Evolutionary conservation across 345 rosid genomes (phyloP).

Genomic region (Euphorbia peplus): DNA sequence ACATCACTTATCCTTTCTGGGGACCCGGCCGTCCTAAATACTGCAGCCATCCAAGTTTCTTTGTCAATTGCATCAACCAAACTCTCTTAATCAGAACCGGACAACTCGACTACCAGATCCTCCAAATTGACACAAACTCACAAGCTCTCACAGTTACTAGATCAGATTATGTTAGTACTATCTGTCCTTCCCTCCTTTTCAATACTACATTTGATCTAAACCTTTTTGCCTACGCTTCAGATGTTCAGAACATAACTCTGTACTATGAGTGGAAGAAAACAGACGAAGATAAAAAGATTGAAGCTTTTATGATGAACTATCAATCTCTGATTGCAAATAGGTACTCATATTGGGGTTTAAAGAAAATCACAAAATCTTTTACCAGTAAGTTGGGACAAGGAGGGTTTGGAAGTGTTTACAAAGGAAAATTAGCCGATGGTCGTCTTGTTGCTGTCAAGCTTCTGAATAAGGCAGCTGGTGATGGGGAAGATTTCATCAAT

Average conservation of each 20-base stretch:
- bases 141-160: slow-evolving; percentile 21
- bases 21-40: slow-evolving; percentile 13
- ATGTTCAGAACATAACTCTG: slow-evolving; percentile 8
- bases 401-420: slow-evolving; percentile 36
- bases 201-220: background rate
- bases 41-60: slow-evolving; percentile 30
- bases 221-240: background rate
- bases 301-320: slow-evolving; percentile 8
- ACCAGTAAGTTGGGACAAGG: slow-evolving; percentile 36
- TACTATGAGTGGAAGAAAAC: slow-evolving; percentile 19
- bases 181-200: slow-evolving; percentile 8
- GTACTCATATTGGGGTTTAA: slow-evolving; percentile 12
- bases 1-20: slow-evolving; percentile 34
- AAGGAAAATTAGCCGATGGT: slow-evolving; percentile 36
- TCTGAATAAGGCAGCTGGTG: slow-evolving; percentile 12
- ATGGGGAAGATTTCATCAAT: slow-evolving; percentile 40
- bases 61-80: slow-evolving; percentile 19
- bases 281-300: background rate
- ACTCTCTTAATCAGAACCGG: slow-evolving; percentile 21
- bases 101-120: slow-evolving; percentile 25
- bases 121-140: background rate
- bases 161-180: slow-evolving; percentile 13
- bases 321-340: slow-evolving; percentile 6
- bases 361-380: slow-evolving; percentile 29
- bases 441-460: slow-evolving; percentile 32